Base-by-base conservation (phyloP, 768 basidiomycete species). In the Hortiboletus campestris region DNA sequence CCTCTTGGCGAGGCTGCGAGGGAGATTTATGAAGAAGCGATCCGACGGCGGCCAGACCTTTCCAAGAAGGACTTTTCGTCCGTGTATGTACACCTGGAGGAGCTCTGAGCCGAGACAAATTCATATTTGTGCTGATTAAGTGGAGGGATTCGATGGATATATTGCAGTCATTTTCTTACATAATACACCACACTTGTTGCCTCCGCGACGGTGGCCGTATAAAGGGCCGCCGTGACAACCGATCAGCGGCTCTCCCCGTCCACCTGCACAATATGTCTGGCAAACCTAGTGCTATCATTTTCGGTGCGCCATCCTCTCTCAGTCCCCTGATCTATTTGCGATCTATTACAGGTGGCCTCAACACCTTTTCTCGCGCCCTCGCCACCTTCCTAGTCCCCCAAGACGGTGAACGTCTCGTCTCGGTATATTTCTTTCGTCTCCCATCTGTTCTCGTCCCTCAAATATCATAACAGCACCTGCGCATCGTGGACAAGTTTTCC, bases 61-160 rank as follows among this genome's bases (percentile, higher is more conserved):
- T 83, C 77, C 1, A 76, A 67, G 46, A 86, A 84, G 63, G 93
- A 94, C 62, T 94, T 95, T 66, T 92, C 89, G 35, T 84, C 84
- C 13, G 84, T 94, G 25, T 94, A 91, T 69, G 73, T 76, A 47
- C 85, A 84, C 68, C 73, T 94, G 53, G 63, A 76, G 62, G 64
- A 66, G 9, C 36, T 53, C 12, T 56, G 45, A 49, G 19, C 2
- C 25, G 25, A 6, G 25, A 25, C 25, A 25, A 25, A 25, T 25
- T 25, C 25, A 3, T 5, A 57, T 51, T 47, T 49, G 53, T 58
- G 51, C 31, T 63, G 62, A 60, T 60, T 60, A 44, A 34, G 36
- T 43, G 10, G 31, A 32, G 31, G 31, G 31, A 29, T 6, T n/a
- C n/a, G n/a, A n/a, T n/a, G n/a, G n/a, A 25, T 25, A 25, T 25